phyloP scores from a whole-genome alignment of 2,329 filamentous ascomycete genomes.

The Fusarium tjaetaba region DNA sequence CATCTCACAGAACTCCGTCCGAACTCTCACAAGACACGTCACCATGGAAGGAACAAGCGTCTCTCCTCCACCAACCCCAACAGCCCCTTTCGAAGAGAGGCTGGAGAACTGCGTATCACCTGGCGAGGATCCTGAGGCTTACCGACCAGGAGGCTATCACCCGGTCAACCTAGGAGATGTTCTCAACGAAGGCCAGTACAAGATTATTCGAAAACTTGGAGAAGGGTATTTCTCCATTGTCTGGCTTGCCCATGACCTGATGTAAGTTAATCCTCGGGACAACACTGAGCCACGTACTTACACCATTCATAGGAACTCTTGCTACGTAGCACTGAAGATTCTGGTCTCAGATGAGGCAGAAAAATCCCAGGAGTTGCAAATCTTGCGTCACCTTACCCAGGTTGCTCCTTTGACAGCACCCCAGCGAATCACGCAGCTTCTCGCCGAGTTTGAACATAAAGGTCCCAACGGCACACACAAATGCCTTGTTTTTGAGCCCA shows the following conservation, averaged over 20 bases:
- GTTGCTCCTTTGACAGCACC: accelerated
- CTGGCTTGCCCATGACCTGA: slow-evolving; percentile 53
- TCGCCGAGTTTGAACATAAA: slow-evolving; percentile 42
- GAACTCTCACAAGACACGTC: too few relatives aligned
- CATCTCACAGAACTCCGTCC: too few relatives aligned
- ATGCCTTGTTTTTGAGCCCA: slow-evolving; percentile 46
- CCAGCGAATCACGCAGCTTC: slow-evolving; percentile 44
- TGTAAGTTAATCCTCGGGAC: too few relatives aligned
- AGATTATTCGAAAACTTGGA: slow-evolving; percentile 56
- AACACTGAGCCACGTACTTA: too few relatives aligned
- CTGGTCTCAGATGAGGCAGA: background rate
- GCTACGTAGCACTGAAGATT: background rate
- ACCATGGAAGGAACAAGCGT: too few relatives aligned
- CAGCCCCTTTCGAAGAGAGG: too few relatives aligned
- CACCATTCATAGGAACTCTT: background rate
- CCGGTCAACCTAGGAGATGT: slow-evolving; percentile 54
- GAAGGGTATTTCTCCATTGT: slow-evolving; percentile 57
- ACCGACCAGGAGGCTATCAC: slow-evolving; percentile 38
- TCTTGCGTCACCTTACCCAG: too few relatives aligned
- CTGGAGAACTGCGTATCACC: too few relatives aligned
- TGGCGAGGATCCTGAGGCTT: too few relatives aligned
- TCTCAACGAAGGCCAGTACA: slow-evolving; percentile 54
- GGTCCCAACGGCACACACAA: slow-evolving; percentile 48
- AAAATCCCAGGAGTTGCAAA: slow-evolving; percentile 1
- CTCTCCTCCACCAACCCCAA: too few relatives aligned